Conservation (phyloP, 2,329 filamentous ascomycete species). For the Mollisiaceae sp. region DNA sequence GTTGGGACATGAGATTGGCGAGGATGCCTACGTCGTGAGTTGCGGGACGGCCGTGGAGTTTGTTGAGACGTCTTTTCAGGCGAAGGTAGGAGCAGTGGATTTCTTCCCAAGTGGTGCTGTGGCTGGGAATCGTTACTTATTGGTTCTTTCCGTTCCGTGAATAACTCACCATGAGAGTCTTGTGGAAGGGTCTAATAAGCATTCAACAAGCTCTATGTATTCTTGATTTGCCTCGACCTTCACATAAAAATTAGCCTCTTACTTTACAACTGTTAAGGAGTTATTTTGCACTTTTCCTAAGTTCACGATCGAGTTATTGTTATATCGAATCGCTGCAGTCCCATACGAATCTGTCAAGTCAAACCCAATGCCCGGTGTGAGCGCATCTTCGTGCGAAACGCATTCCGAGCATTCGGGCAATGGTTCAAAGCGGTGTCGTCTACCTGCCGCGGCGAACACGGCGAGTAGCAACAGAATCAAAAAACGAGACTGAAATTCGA, state of each 20-base stretch:
- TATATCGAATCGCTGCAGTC: slow-evolving; percentile 1
- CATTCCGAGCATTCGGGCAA: slow-evolving; percentile 2
- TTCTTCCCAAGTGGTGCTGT: not conserved
- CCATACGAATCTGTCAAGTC: slow-evolving; percentile 5
- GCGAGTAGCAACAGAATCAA: not conserved
- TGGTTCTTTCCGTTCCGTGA: not conserved
- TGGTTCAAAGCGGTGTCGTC: not conserved
- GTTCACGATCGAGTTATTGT: not conserved
- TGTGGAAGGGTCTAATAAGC: not conserved
- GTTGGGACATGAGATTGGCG: not conserved
- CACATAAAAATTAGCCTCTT: not conserved
- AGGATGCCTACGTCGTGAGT: not conserved
- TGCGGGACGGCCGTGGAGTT: not conserved
- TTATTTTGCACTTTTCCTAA: not conserved
- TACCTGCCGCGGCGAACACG: not conserved
- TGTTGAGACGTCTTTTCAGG: slow-evolving; percentile 4
- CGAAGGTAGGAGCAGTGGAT: not conserved
- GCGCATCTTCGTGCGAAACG: not conserved
- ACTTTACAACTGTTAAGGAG: not conserved
- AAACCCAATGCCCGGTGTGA: slow-evolving; percentile 1
- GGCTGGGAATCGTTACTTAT: not conserved
- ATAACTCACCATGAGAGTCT: not conserved
- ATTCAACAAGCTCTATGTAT: not conserved
- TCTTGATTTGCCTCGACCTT: slow-evolving; percentile 5
- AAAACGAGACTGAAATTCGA: not conserved